These are phyloP conservation scores for Trichoderma sp. DNA, from an alignment of 2,329 filamentous ascomycete species.

Conservation along the genomic window DNA sequence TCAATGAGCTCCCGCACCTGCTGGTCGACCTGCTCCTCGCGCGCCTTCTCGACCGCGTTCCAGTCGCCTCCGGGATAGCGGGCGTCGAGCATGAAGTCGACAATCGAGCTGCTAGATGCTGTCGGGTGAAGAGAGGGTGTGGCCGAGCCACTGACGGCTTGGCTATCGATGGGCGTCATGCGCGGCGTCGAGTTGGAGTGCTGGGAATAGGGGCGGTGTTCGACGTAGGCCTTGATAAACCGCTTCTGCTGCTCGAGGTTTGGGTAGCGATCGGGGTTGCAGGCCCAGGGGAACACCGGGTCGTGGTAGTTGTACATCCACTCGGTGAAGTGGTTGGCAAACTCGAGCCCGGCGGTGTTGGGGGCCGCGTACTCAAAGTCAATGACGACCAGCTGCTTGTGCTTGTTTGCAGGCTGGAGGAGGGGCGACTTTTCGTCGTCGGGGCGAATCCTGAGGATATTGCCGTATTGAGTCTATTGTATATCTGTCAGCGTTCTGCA, in stretches of 20 bases:
- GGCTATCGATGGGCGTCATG: constrained; percentile 49
- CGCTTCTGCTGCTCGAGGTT: constrained; percentile 77
- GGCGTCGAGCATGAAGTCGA: constrained; percentile 82
- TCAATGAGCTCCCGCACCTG: constrained; percentile 71
- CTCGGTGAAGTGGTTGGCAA: constrained; percentile 97
- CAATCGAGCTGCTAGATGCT: constrained; percentile 55
- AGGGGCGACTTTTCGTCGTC: constrained; percentile 80
- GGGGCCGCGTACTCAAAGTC: constrained; percentile 97
- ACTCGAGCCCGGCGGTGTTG: constrained; percentile 83
- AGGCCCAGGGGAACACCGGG: constrained; percentile 62
- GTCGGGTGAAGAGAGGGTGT: constrained; percentile 44
- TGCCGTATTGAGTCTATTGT: constrained; percentile 90
- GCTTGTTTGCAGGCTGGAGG: constrained; percentile 84
- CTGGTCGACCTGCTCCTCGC: constrained; percentile 66
- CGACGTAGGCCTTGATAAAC: constrained; percentile 84
- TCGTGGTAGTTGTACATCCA: constrained; percentile 99
- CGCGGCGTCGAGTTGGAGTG: constrained; percentile 56
- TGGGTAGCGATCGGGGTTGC: constrained; percentile 72
- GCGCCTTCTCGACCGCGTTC: constrained; percentile 56
- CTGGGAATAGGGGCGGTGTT: constrained; percentile 72
- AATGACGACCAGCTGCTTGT: constrained; percentile 95
- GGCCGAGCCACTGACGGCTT: constrained; percentile 34
- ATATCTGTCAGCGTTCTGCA: constrained; percentile 26
- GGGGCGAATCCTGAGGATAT: constrained; percentile 76
- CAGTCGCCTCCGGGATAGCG: constrained; percentile 58